Percentiles rank a stretch among this genome's conserved stretches.
phyloP scores from a whole-genome alignment of 2,329 filamentous ascomycete species.

The Apiospora rasikravindrae region DNA sequence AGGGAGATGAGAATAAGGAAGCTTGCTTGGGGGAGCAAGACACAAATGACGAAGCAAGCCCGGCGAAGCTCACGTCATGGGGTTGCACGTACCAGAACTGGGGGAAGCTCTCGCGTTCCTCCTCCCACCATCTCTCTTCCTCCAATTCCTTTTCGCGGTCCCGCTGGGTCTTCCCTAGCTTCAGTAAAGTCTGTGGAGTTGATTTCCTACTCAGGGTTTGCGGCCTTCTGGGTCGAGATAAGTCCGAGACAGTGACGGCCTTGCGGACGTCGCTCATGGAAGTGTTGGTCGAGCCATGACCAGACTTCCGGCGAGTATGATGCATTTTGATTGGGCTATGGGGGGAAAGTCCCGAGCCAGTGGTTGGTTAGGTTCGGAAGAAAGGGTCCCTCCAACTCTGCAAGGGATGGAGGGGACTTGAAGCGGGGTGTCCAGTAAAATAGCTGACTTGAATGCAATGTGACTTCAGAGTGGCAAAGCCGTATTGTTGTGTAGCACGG shows the following conservation, averaged over 20 bases:
- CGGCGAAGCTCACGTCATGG: constrained; percentile 20
- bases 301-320: constrained; percentile 62
- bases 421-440: constrained; percentile 3
- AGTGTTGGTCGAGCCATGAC: constrained; percentile 56
- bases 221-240: constrained; percentile 54
- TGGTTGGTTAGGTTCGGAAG: constrained; percentile 3
- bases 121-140: constrained; percentile 55
- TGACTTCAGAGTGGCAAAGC: constrained; percentile 11
- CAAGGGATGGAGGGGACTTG: constrained; percentile 16
- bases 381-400: constrained; percentile 13
- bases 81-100: constrained; percentile 64
- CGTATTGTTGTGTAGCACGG: not conserved
- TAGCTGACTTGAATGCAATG: not conserved
- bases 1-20: constrained; percentile 29
- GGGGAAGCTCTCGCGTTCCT: constrained; percentile 67
- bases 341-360: not conserved
- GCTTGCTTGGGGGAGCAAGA: constrained; percentile 20
- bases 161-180: constrained; percentile 56
- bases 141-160: constrained; percentile 58
- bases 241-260: constrained; percentile 50
- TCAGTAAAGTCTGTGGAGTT: constrained; percentile 47
- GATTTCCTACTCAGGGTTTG: constrained; percentile 50
- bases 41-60: constrained; percentile 4
- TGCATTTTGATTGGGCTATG: constrained; percentile 49
- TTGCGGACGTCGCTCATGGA: constrained; percentile 63